Evolutionary conservation across 345 rosid genomes (phyloP), one percentile per base, ranked within the genome.

Genomic region (Pseudoturritis turrita): DNA sequence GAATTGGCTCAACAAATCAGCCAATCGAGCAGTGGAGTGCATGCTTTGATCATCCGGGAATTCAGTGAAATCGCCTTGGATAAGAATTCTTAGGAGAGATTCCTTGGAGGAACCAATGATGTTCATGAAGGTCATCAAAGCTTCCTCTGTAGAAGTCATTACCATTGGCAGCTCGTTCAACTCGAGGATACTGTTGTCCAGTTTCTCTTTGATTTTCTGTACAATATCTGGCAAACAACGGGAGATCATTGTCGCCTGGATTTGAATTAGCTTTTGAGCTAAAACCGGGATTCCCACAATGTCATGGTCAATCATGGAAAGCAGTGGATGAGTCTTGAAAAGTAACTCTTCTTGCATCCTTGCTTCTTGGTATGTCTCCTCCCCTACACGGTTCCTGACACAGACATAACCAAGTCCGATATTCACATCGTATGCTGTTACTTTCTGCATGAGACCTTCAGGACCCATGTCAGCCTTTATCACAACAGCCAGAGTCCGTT

Each of bases 391-490:
- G 80, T 65, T 65, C 62, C 91, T 81, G 0, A 84, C 91, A 6
- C 85, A 83, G 0, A 81, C 81, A 64, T 86, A 84, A n/a, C 90
- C 86, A 0, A 83, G 81, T 2, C 87, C 88, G 4, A 86, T 84
- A 1, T 56, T 81, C 22, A 82, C 86, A 58, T 86, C 88, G 40
- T 86, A 83, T 0, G 83, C 76, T 0, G 63, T 75, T 1, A 86
- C 86, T 75, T 86, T 84, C 71, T 82, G 71, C 0, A 70, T 66
- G 13, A 86, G 69, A 0, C 84, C 90, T 66, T 84, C 82, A 0
- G 87, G 87, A 1, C 81, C 72, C 56, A 45, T 77, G 9, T 84
- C 88, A 0, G 80, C 78, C 37, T 82, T 68, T 76, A 88, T 86
- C 0, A 84, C 88, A 1, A 76, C 72, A 0, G 56, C 75, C 0